A percentile compares a stretch with the other conserved stretches of the same genome.
Evolutionary conservation across 1,284 basidiomycete genomes (phyloP).

Genomic region (Moniliophthora roreri): DNA sequence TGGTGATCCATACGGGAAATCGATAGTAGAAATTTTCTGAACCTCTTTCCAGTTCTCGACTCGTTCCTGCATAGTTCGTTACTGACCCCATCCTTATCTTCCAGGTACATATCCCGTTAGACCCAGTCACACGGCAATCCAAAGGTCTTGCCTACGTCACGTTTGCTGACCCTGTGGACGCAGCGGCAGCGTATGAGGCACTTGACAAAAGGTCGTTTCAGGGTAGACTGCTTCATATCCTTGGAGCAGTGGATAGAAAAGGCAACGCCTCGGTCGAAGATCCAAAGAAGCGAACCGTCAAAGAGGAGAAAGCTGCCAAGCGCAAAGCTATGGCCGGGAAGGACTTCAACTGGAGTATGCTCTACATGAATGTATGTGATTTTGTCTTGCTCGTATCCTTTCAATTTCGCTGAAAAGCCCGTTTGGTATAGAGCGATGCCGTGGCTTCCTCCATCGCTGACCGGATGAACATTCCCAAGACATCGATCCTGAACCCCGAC

Average conservation of each 20-base stretch:
- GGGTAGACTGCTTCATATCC: conserved; percentile 88
- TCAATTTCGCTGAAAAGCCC: conserved; percentile 20
- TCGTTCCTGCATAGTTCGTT: neutral
- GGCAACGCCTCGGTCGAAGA: conserved; percentile 46
- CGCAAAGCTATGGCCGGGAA: conserved; percentile 74
- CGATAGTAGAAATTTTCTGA: conserved; percentile 47
- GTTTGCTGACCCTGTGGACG: conserved; percentile 65
- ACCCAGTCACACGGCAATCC: conserved; percentile 60
- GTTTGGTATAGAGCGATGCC: conserved; percentile 72
- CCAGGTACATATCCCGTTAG: conserved; percentile 85
- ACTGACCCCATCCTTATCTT: neutral
- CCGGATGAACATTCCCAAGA: conserved; percentile 81
- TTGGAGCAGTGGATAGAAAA: conserved; percentile 76
- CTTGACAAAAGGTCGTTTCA: conserved; percentile 91
- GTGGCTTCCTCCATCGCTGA: conserved; percentile 83
- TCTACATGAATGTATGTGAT: conserved; percentile 94
- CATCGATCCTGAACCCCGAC: conserved; percentile 83
- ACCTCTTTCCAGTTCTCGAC: conserved; percentile 9
- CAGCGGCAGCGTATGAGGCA: conserved; percentile 73
- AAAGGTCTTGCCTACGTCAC: conserved; percentile 90
- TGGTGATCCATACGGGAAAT: conserved; percentile 28
- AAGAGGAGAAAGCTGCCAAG: conserved; percentile 70
- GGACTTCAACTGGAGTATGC: conserved; percentile 94
- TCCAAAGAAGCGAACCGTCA: conserved; percentile 54
- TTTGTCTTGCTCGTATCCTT: conserved; percentile 9